Evolutionary conservation across 2,329 filamentous ascomycete genomes (phyloP).

Genomic region (Cytospora leucostoma): DNA sequence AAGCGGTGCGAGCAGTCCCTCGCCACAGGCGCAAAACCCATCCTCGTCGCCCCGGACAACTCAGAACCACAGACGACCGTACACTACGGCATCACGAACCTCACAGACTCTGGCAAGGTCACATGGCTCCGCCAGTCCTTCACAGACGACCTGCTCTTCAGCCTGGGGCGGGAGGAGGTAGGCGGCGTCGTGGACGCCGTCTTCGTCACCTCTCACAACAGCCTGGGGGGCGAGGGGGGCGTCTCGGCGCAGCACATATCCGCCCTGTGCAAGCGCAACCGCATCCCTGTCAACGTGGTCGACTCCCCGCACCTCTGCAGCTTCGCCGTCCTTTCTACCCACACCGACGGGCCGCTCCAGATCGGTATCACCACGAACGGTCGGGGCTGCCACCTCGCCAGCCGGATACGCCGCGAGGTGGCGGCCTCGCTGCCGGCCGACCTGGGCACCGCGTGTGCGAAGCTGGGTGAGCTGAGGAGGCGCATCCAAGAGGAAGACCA

Average conservation of each 20-base stretch:
- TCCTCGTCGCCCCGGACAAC: conserved; percentile 70
- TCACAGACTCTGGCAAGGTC: conserved; percentile 66
- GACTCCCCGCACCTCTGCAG: conserved; percentile 86
- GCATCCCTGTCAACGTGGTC: conserved; percentile 91
- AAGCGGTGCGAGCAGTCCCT: conserved; percentile 79
- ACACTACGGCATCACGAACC: conserved; percentile 60
- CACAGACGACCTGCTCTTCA: conserved; percentile 69
- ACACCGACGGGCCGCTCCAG: conserved; percentile 88
- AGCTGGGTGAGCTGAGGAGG: conserved; percentile 71
- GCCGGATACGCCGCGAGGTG: conserved; percentile 85
- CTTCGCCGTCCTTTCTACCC: conserved; percentile 85
- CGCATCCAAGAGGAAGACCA: conserved; percentile 76
- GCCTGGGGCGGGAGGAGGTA: conserved; percentile 78
- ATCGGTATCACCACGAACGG: conserved; percentile 96
- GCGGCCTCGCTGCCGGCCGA: conserved; percentile 74
- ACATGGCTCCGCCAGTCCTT: conserved; percentile 69
- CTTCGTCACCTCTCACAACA: conserved; percentile 68
- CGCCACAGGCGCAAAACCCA: conserved; percentile 76
- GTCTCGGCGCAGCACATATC: conserved; percentile 58
- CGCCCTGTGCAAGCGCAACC: conserved; percentile 70
- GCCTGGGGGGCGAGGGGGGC: conserved; percentile 23
- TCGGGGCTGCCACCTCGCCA: conserved; percentile 89
- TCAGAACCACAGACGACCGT: conserved; percentile 48
- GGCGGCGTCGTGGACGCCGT: conserved; percentile 83
- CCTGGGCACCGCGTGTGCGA: conserved; percentile 74